Base-by-base conservation (phyloP, 192 early-diverging fungal genomes). In the Thamnidium elegans region DNA sequence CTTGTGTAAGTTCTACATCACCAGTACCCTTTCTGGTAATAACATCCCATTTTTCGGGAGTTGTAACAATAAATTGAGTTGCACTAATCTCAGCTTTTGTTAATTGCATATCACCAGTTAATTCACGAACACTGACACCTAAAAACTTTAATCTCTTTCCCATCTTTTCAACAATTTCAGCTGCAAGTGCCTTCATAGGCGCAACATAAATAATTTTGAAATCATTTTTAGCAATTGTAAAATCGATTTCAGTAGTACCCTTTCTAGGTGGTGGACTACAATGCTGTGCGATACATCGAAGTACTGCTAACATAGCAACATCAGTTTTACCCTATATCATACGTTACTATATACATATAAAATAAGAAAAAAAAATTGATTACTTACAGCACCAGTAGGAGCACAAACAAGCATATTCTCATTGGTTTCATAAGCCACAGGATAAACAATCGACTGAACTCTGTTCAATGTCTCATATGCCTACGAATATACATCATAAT, bases 31-130 rank as follows among this genome's bases (percentile, higher is more conserved):
- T 99, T 63, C 97, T 86, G 19, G 97, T 99, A 9, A 99, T 94
- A 10, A 98, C 97, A 79, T 99, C 97, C 97, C 97, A 99, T 59
- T 98, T 99, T 73, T 99, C 97, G 0, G 97, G 97, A 0, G 97
- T 99, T 6, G 96, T 98, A 26, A 99, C 96, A 75, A 99, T 94
- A 66, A 99, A 94, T 74, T 99, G 95, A 2, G 96, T 99, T 19
- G 84, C 86, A 26, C 79, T 81, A 26, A 99, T 91, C 76, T 99
- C 96, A 3, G 90, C 79, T 67, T 95, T 96, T 8, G 97, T 98
- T 63, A 99, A 77, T 73, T 98, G 96, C 93, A 97, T 97, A 77
- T 99, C 96, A 60, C 97, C 88, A 4, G 96, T 99, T 69, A 98
- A 81, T 77, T 98, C 97, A 8, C 88, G 85, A 5, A 97, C 96